Percentiles rank a stretch among this genome's conserved stretches.
phyloP scores from a whole-genome alignment of 176 grass and related monocot genomes.

The Pontederia crassipes region DNA sequence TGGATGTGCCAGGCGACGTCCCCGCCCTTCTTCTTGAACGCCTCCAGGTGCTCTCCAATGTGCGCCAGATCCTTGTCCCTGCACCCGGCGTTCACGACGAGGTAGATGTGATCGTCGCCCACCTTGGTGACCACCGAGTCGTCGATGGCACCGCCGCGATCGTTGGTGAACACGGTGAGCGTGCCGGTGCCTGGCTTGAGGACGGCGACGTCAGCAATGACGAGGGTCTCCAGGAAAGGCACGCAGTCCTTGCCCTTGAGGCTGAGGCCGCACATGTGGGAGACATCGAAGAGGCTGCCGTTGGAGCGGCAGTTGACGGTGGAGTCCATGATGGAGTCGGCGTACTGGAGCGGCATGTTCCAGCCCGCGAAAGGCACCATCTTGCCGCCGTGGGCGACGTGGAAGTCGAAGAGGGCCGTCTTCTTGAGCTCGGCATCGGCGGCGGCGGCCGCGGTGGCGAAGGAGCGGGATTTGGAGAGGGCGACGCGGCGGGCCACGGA shows the following conservation, averaged over 20 bases:
- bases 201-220: conserved; percentile 73
- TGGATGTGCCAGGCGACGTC: conserved; percentile 85
- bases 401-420: conserved; percentile 88
- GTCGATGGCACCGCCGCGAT: conserved; percentile 77
- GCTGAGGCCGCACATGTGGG: conserved; percentile 99
- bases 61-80: conserved; percentile 89
- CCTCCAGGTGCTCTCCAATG: conserved; percentile 78
- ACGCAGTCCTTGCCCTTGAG: conserved; percentile 50
- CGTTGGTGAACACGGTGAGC: conserved; percentile 94
- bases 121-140: conserved; percentile 90
- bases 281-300: conserved; percentile 87
- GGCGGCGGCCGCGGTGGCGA: conserved; percentile 54
- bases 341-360: conserved; percentile 99
- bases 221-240: conserved; percentile 83
- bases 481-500: conserved; percentile 43
- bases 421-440: conserved; percentile 69
- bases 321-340: conserved; percentile 98
- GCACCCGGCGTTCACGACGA: conserved; percentile 95
- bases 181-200: conserved; percentile 64
- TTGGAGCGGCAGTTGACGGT: conserved; percentile 82
- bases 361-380: conserved; percentile 97
- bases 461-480: conserved; percentile 15
- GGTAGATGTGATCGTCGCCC: conserved; percentile 68
- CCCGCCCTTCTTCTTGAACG: conserved; percentile 64
- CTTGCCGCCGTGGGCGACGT: conserved; percentile 77